Percentiles rank a stretch among this genome's conserved stretches.
Conservation (phyloP, 2,329 filamentous ascomycete species). For the Epichloe aotearoae region DNA sequence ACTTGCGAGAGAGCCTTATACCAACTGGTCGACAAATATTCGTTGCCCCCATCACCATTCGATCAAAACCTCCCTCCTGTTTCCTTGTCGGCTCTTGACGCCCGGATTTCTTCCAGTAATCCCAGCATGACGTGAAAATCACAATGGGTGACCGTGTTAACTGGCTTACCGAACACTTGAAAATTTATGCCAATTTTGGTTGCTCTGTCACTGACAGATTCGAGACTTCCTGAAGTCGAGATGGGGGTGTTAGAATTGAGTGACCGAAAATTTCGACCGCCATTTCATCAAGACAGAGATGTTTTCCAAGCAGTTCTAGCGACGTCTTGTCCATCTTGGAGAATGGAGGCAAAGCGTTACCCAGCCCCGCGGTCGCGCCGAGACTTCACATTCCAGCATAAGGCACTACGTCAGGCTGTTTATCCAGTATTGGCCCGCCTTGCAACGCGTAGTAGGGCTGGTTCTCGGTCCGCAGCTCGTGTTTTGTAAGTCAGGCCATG, state of each 20-base stretch:
- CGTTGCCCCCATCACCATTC: not conserved
- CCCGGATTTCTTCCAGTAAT: not conserved
- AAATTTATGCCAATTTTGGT: not conserved
- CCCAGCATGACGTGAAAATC: not conserved
- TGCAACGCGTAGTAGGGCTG: not conserved
- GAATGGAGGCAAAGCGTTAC: not conserved
- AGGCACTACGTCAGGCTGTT: constrained; percentile 6
- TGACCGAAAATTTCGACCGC: not conserved
- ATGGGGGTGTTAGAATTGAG: not conserved
- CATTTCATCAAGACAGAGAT: not conserved
- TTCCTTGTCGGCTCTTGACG: not conserved
- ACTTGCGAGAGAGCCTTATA: not conserved
- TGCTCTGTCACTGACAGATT: not conserved
- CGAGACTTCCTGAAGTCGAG: not conserved
- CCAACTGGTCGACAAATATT: not conserved
- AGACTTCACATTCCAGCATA: constrained; percentile 14
- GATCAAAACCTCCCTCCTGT: not conserved
- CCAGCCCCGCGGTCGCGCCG: constrained; percentile 10
- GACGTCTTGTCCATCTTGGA: not conserved
- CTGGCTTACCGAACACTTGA: constrained; percentile 1
- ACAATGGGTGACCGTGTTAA: not conserved
- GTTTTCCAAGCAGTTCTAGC: not conserved
- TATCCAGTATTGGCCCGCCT: not conserved
- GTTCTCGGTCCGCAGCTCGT: not conserved
- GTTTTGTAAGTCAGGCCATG: not conserved